phyloP scores from a whole-genome alignment of 148 eudicot genomes.

The Chenopodium formosanum region DNA sequence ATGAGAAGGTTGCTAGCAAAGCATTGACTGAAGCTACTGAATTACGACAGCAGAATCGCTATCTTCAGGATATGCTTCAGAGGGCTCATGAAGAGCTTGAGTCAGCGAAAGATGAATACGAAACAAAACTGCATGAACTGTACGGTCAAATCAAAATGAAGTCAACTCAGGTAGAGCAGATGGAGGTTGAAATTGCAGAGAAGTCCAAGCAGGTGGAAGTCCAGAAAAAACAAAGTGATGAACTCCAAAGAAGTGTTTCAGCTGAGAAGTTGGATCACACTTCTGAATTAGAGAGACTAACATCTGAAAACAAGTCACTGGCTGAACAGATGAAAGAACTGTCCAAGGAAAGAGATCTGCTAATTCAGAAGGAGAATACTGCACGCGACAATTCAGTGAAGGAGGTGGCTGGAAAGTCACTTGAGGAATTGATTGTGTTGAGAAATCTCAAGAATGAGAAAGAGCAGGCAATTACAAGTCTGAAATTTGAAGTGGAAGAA shows the following conservation, averaged over 20 bases:
- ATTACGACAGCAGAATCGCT: conserved; percentile 53
- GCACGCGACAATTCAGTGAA: conserved; percentile 37
- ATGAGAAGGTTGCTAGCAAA: conserved; percentile 67
- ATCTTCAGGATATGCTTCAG: conserved; percentile 57
- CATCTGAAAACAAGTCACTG: conserved; percentile 40
- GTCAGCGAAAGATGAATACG: conserved; percentile 48
- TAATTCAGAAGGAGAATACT: conserved; percentile 31
- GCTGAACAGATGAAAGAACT: conserved; percentile 38
- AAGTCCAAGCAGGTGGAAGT: conserved; percentile 41
- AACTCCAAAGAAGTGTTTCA: conserved; percentile 34
- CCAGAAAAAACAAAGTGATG: conserved; percentile 47
- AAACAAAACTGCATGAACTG: conserved; percentile 51
- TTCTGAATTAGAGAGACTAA: conserved; percentile 50
- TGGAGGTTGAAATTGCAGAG: conserved; percentile 43
- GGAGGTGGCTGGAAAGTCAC: conserved; percentile 45
- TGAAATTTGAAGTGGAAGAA: conserved; percentile 50
- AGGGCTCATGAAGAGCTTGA: conserved; percentile 55
- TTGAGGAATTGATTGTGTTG: conserved; percentile 43
- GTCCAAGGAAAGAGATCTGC: conserved; percentile 45
- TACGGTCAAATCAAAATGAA: conserved; percentile 39
- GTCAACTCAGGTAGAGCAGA: conserved; percentile 37
- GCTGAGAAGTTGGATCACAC: conserved; percentile 39
- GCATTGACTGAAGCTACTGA: conserved; percentile 70
- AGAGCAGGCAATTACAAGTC: conserved; percentile 36
- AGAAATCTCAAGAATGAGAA: conserved; percentile 47